Base-by-base conservation (phyloP, 164 flowering plant genomes). In the Macadamia integrifolia region DNA sequence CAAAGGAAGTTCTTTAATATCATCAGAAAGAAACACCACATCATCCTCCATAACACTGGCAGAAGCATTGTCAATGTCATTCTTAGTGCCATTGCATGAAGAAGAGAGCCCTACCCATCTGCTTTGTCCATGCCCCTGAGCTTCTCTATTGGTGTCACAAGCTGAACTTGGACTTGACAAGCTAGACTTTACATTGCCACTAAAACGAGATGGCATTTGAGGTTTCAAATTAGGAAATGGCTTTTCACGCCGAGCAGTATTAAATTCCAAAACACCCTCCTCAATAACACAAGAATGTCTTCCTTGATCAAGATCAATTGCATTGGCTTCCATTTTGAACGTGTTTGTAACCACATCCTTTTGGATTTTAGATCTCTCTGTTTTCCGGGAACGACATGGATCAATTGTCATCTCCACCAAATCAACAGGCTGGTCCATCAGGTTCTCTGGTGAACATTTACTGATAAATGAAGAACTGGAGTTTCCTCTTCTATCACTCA, bases 11-110 rank as follows among this genome's bases (percentile, higher is more conserved):
- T 75, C 78, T 53, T 11, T 65, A 57, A 58, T 66, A 53, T 78
- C 82, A 68, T 80, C 80, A 62, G 56, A 61, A 66, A 65, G 60
- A 67, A 79, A 43, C 23, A 62, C 57, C 28, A 35, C 62, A 61
- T 77, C 83, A 23, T 81, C 80, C 55, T 76, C 80, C 18, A 68
- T 29, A 56, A 63, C 59, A 73, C 68, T 59, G 76, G 66, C 62
- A 63, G 32, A 18, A 44, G 60, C 17, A 60, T 58, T 64, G 9
- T n/a, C 48, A 29, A 50, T 64, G 31, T 66, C 72, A 57, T 46
- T 70, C 30, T 70, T 63, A 23, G 29, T 57, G 53, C 15, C 23
- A 61, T 44, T 73, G 62, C 10, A 50, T 62, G 68, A 64, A 71
- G 61, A 66, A 30, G 64, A 60, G 31, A 61, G 43, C 23, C 65